Evolutionary conservation across 306 rosid species (phyloP).

Genomic region (Betula pendula): DNA sequence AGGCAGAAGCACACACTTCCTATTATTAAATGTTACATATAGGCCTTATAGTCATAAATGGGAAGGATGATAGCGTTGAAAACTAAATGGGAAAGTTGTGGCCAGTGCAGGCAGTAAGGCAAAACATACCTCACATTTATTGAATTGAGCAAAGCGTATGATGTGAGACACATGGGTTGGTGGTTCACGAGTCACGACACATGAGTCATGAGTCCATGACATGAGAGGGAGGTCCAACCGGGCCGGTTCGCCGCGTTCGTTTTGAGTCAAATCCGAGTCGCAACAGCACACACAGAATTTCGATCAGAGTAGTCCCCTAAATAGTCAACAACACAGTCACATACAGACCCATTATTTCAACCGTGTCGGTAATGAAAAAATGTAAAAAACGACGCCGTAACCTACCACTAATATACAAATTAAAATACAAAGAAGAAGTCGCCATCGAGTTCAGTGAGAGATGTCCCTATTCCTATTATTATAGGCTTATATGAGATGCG

Average conservation of each 20-base stretch:
- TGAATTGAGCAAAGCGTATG: background rate
- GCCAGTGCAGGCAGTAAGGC: background rate
- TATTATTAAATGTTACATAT: no score
- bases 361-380: background rate
- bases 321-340: background rate
- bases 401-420: no score
- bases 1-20: no score
- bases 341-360: conserved; percentile 1
- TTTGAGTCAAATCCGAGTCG: conserved; percentile 7
- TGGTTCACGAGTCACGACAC: background rate
- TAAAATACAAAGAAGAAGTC: background rate
- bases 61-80: no score
- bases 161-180: background rate
- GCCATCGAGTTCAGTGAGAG: background rate
- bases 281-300: background rate
- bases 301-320: no score
- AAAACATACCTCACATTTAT: background rate
- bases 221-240: background rate
- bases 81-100: no score
- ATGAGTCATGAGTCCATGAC: background rate
- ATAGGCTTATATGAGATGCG: background rate
- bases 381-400: background rate
- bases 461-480: background rate
- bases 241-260: conserved; percentile 10
- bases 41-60: no score